Evolutionary conservation across 2,329 filamentous ascomycete genomes (phyloP), one percentile per base, ranked within the genome.

Genomic region (Raffaelea albimanens): DNA sequence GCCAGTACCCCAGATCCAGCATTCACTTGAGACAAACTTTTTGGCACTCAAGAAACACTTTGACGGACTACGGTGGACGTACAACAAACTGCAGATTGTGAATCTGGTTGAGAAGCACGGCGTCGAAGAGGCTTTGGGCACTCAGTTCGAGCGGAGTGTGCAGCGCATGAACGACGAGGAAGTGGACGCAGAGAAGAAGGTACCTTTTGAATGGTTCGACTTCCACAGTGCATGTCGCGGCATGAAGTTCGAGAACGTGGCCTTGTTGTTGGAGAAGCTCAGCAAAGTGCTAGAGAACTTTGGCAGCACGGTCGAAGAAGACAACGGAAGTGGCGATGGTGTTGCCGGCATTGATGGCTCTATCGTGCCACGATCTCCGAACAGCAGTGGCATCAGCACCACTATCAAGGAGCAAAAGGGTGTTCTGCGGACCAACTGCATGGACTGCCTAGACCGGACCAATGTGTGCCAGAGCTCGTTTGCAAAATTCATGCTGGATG

Each of bases 171-270:
- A 93, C 53, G 72, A 82, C 8, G 71, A 76, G 39, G 21, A 44
- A 23, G 16, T 5, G 25, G n/a, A 4, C 39, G 7, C 9, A 70
- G 72, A 53, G 2, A 57, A 63, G 8, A 62, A 70, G 10, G 34
- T 93, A 13, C 75, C 71, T 0, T 94, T 95, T 58, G 87, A 95
- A 60, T 98, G 93, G 93, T 98, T 97, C 57, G 93, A 98, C 60
- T 98, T 98, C 58, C 93, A 97, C 62, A 75, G 81, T 18, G 86
- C 86, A 23, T 97, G 93, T 59, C 83, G 88, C 16, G 93, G 93
- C 0, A 96, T 98, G 91, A 94, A 88, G 56, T 98, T 97, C 59
- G 91, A 97, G 59, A 97, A 97, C 50, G 90, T 97, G 13, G 85
- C 82, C 48, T 71, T 83, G 23, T 74, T 98, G 1, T 73, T 98